Conservation (phyloP, 163 green algal species). For the Scenedesmus sp. region DNA sequence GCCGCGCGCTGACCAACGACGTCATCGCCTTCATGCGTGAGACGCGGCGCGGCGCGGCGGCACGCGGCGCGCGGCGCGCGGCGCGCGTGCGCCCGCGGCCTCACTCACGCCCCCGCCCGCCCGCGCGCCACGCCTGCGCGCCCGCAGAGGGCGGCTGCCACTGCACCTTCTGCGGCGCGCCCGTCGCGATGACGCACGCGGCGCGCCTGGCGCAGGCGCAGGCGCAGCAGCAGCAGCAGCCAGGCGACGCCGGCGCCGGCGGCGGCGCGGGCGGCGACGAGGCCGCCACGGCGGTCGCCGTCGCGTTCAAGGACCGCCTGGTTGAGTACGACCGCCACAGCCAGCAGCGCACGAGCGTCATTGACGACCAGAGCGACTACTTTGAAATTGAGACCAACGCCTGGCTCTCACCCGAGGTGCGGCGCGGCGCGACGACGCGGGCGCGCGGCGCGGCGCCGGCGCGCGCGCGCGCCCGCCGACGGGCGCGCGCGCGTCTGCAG, state of each 20-base stretch:
- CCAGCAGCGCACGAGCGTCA: conserved; percentile 85
- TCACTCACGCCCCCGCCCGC: too few species aligned
- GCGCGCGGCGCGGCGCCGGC: too few species aligned
- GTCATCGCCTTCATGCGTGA: conserved; percentile 70
- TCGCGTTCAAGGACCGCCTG: conserved; percentile 83
- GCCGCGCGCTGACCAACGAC: conserved; percentile 61
- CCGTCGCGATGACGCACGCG: conserved; percentile 62
- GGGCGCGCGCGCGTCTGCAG: conserved; percentile 47
- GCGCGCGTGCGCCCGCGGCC: too few species aligned
- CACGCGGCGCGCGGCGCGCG: too few species aligned
- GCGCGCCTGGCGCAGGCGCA: conserved; percentile 8
- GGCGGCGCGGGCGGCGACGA: neutral
- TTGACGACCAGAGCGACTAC: conserved; percentile 95
- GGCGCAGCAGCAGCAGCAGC: conserved; percentile 38
- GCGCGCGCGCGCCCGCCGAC: too few species aligned
- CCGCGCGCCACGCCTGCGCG: neutral
- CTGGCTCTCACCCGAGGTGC: conserved; percentile 81
- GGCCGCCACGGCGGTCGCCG: conserved; percentile 55
- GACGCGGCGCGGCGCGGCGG: too few species aligned
- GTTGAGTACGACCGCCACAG: conserved; percentile 89
- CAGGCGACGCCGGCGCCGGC: neutral
- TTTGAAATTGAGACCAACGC: conserved; percentile 90
- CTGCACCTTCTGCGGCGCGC: conserved; percentile 75
- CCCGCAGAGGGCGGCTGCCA: conserved; percentile 61
- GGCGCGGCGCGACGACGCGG: too few species aligned